Evolutionary conservation across 2,329 filamentous ascomycete species (phyloP), one percentile per base, ranked within the genome.

Genomic region (Xylaria hypoxylon): DNA sequence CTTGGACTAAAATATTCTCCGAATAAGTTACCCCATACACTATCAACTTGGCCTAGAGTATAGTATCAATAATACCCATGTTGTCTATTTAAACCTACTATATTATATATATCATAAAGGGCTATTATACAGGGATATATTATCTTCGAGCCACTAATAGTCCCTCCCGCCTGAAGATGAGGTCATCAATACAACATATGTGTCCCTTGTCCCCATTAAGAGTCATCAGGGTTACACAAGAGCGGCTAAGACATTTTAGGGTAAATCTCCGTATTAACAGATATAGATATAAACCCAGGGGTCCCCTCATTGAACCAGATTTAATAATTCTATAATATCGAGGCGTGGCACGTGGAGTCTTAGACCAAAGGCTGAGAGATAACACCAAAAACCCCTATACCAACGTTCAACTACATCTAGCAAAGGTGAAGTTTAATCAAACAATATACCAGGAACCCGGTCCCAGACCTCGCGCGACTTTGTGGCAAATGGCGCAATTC

Each of bases 401-500:
- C 11, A 15, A 11, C 33, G 13, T 53, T 40, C 11, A 4, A 40
- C 3, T 40, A 17, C 17, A 28, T 31, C 6, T 10, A 19, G 15
- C 7, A 24, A 53, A 15, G n/a, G n/a, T 17, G 13, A 28, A 48
- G 2, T 13, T 33, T 4, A 17, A 26, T 13, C 8, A 40, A n/a
- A 26, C 5, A 40, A n/a, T 11, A 22, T 35, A 8, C 33, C 15
- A 50, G 11, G 7, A 6, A 53, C 11, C 24, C 11, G 10, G 3
- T 15, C 19, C 28, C n/a, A 28, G 15, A 53, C 7, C 26, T 52
- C 47, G 8, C 40, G 55, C 38, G 38, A 59, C 47, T 59, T n/a
- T 17, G 28, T 4, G 10, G 42, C 6, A 11, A n/a, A 64, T 64
- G 45, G 55, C 40, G 61, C 55, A 26, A 64, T 52, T 44, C 28